Percentiles rank a stretch among this genome's conserved stretches.
Evolutionary conservation across 768 basidiomycete species (phyloP).

Genomic region (Pholiota molesta): DNA sequence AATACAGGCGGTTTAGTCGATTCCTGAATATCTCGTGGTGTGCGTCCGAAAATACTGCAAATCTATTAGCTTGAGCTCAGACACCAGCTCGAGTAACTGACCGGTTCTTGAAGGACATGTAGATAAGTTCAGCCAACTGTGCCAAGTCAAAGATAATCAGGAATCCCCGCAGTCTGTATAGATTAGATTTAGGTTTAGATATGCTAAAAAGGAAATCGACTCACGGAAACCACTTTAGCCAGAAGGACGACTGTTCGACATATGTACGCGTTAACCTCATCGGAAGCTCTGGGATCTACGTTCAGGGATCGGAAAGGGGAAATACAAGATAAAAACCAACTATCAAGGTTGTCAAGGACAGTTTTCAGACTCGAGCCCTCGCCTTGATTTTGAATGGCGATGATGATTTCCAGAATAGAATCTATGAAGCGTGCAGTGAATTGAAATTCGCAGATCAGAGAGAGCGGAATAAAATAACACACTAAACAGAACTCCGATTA

Average conservation of each 20-base stretch:
- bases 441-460: not conserved
- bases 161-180: conserved; percentile 74
- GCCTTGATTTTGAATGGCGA: conserved; percentile 28
- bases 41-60: conserved; percentile 65
- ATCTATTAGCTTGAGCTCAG: not conserved
- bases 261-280: conserved; percentile 72
- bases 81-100: conserved; percentile 35
- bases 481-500: conserved; percentile 79
- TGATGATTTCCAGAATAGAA: conserved; percentile 35
- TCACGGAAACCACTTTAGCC: conserved; percentile 82
- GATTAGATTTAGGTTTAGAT: not conserved
- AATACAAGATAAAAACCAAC: conserved; percentile 22
- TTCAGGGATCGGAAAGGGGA: not conserved
- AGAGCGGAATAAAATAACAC: conserved; percentile 27
- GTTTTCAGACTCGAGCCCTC: conserved; percentile 26
- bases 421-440: conserved; percentile 18
- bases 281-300: conserved; percentile 52
- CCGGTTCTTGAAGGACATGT: conserved; percentile 68
- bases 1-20: conserved; percentile 79
- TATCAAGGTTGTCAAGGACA: conserved; percentile 34
- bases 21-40: conserved; percentile 77
- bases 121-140: conserved; percentile 78
- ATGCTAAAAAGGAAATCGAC: conserved; percentile 21
- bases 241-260: conserved; percentile 78
- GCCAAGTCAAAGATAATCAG: conserved; percentile 83